Evolutionary conservation across 441 rosid genomes (phyloP), one percentile per base, ranked within the genome.

Genomic region (Geranium incanum): DNA sequence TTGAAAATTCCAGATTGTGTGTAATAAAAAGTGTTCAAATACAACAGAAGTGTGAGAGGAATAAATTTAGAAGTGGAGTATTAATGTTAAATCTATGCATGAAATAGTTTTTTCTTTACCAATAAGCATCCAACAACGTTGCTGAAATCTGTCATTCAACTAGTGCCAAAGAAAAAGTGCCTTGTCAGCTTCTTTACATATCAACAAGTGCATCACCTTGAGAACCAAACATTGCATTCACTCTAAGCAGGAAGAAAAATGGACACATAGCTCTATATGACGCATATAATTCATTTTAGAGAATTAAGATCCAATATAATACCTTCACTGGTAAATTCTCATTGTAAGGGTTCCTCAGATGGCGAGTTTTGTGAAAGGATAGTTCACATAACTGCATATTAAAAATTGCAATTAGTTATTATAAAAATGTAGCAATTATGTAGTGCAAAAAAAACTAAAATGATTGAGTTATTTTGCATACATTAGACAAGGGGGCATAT

Each of bases 301-400:
- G 48, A 67, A 62, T 66, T 7, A 28, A 5, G 71, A 28, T 4
- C 11, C 36, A 5, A 45, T 67, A 65, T 18, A 68, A 37, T 84
- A 95, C 99, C 99, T 92, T 95, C 78, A 95, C 98, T 5, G 98
- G 99, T 70, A 93, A 82, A 84, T 95, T 92, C 79, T 95, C 99
- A 75, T 95, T 92, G 88, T 82, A 95, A 37, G 98, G 99, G 76
- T 95, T 95, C 84, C 96, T 86, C 85, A 93, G 76, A 80, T 95
- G 90, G 74, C 96, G 95, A 68, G 98, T 89, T 79, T 91, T 95
- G 82, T 92, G 95, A 85, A 95, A 95, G 78, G 97, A 92, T 18
- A 95, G 80, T 74, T 93, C 98, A 71, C 98, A 95, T 74, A 95
- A 78, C 99, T 95, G 85, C 88, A 86, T 19, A 70, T 4, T 71